Conservation (phyloP, 495 filamentous ascomycete genomes). For the Penicillium roqueforti region DNA sequence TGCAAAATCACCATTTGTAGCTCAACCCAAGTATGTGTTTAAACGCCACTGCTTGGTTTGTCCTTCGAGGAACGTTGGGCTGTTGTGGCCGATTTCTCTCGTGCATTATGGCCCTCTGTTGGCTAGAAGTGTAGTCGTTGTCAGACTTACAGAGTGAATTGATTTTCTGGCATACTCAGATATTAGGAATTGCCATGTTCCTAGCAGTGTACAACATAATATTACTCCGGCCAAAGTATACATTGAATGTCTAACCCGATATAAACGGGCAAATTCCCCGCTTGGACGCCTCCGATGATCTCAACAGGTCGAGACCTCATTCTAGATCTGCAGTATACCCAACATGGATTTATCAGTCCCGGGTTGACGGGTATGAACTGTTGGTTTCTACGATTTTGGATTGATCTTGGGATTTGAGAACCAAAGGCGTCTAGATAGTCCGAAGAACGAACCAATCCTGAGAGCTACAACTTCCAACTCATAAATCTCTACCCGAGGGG, state of each 20-base stretch:
- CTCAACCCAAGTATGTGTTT: neutral
- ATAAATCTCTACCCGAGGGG: slow-evolving; percentile 1
- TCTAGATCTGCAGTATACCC: neutral
- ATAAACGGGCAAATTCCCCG: neutral
- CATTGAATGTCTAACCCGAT: neutral
- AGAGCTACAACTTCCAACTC: neutral
- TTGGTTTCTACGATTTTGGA: neutral
- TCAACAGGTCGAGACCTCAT: neutral
- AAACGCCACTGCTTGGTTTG: neutral
- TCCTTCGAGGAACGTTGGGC: neutral
- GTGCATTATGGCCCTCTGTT: neutral
- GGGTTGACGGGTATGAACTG: neutral
- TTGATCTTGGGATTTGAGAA: neutral
- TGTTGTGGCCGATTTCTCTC: neutral
- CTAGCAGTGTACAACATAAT: neutral
- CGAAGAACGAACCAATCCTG: neutral
- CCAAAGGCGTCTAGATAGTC: neutral
- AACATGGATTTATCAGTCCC: neutral
- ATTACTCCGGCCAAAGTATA: neutral
- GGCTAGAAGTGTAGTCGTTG: neutral
- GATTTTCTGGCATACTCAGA: neutral
- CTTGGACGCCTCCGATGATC: neutral
- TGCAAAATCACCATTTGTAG: neutral
- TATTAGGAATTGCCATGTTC: neutral
- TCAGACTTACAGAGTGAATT: neutral